Evolutionary conservation across 192 early-diverging fungal genomes (phyloP).

Genomic region (Backusella circina): DNA sequence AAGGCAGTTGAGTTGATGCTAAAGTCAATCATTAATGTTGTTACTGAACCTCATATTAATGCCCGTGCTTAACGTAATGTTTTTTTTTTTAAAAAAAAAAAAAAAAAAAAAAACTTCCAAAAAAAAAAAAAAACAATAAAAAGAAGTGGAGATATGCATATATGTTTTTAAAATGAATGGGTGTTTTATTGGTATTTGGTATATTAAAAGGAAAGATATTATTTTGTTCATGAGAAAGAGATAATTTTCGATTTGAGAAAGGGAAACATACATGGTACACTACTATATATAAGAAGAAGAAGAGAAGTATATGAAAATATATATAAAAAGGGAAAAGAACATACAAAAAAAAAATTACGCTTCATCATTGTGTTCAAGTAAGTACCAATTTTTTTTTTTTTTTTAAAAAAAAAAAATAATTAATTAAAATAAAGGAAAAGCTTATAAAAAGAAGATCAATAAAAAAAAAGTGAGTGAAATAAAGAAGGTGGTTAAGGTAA

Average conservation of each 20-base stretch:
- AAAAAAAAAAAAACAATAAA: neutral
- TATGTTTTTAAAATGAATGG: neutral
- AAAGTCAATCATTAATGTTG: constrained; percentile 56
- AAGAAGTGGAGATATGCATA: neutral
- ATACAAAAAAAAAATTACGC: no score
- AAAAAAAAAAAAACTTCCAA: neutral
- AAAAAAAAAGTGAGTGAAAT: neutral
- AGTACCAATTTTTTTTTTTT: no score
- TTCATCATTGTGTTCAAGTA: no score
- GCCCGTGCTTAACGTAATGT: constrained; percentile 13
- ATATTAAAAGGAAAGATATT: neutral
- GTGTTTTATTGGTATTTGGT: neutral
- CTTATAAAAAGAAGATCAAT: neutral
- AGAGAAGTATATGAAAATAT: neutral
- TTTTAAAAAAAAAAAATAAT: neutral
- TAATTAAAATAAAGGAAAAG: neutral
- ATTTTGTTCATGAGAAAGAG: neutral
- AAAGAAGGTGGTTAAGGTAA: neutral
- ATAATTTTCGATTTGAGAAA: neutral
- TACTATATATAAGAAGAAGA: neutral
- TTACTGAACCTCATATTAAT: constrained; percentile 65
- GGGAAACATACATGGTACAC: constrained; percentile 4
- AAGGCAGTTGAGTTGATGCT: constrained; percentile 68
- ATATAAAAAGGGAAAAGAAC: neutral
- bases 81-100: neutral